A percentile compares a stretch with the other conserved stretches of the same genome.
These are phyloP conservation scores for Backusella sp. DNA, from an alignment of 192 early-diverging fungal species.

Conservation along the genomic window DNA sequence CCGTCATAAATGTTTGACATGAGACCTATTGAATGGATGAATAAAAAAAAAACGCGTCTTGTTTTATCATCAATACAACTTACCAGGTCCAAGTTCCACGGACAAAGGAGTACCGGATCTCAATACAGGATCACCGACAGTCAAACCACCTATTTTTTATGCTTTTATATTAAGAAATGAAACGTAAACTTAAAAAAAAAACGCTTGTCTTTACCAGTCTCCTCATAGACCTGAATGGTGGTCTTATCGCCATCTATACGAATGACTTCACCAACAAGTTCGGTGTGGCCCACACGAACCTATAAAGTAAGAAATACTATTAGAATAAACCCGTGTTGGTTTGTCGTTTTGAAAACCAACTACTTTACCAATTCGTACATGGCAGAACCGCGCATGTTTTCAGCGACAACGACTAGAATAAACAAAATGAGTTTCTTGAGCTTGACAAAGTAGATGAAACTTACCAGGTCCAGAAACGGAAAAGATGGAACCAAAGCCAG, in stretches of 20 bases:
- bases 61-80: conserved; percentile 13
- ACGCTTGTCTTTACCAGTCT: conserved; percentile 69
- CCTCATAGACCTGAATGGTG: conserved; percentile 99
- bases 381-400: conserved; percentile 95
- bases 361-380: conserved; percentile 93
- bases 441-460: conserved; percentile 4
- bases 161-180: too few species aligned
- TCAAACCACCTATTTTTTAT: conserved; percentile 77
- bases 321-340: neutral
- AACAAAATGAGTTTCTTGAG: neutral
- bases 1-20: conserved; percentile 98
- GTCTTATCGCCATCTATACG: conserved; percentile 99
- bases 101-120: conserved; percentile 97
- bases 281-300: conserved; percentile 97
- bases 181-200: neutral
- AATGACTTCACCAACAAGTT: conserved; percentile 99
- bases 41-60: neutral
- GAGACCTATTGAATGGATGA: conserved; percentile 41
- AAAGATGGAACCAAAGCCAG: conserved; percentile 87
- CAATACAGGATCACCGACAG: conserved; percentile 98
- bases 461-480: conserved; percentile 98
- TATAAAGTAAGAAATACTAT: conserved; percentile 23
- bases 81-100: conserved; percentile 97
- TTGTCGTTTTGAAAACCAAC: too few species aligned
- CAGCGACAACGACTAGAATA: conserved; percentile 91